phyloP scores from a whole-genome alignment of 2,329 filamentous ascomycete genomes.

The Talaromyces funiculosus region DNA sequence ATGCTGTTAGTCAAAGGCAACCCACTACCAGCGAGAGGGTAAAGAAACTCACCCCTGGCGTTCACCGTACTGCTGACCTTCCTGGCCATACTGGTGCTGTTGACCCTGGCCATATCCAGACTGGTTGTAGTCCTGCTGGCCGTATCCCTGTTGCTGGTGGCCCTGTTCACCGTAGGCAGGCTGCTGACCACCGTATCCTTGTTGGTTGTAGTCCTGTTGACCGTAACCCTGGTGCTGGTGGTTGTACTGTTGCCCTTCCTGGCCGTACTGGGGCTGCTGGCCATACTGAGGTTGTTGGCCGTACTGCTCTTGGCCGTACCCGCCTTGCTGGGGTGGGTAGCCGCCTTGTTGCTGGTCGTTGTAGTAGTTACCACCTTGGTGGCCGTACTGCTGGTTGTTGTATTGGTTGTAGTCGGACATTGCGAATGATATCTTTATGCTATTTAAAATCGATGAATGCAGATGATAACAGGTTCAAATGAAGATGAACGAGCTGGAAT shows the following conservation, averaged over 20 bases:
- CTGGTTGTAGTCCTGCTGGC: conserved; percentile 8
- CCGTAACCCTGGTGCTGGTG: conserved; percentile 20
- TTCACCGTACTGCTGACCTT: conserved; percentile 13
- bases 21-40: not conserved
- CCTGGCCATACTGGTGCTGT: conserved; percentile 20
- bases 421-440: not conserved
- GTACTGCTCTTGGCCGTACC: conserved; percentile 17
- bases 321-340: conserved; percentile 16
- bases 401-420: conserved; percentile 20
- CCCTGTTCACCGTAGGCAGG: conserved; percentile 5
- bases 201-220: conserved; percentile 13
- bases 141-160: conserved; percentile 4
- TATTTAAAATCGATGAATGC: not conserved
- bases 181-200: conserved; percentile 15
- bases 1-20: not conserved
- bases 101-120: conserved; percentile 14
- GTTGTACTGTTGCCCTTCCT: conserved; percentile 18
- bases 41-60: conserved; percentile 10
- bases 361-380: conserved; percentile 19
- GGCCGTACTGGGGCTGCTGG: conserved; percentile 21
- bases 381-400: conserved; percentile 22
- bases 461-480: not conserved
- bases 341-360: conserved; percentile 22
- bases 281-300: conserved; percentile 21
- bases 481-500: not conserved